A percentile compares a stretch with the other conserved stretches of the same genome.
Evolutionary conservation across 768 basidiomycete genomes (phyloP).

Genomic region (Psilocybe azurescens): DNA sequence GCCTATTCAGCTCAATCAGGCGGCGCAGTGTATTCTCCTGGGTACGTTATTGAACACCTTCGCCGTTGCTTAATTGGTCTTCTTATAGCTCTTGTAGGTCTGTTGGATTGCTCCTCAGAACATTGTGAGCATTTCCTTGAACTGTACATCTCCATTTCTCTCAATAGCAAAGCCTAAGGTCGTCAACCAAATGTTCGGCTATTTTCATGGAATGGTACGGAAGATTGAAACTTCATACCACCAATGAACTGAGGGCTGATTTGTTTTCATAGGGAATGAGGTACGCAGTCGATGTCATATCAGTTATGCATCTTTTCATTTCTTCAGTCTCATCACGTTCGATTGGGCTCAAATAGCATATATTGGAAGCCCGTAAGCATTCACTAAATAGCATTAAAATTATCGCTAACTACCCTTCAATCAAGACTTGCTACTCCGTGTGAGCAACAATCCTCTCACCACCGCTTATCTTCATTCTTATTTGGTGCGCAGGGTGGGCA

Average conservation of each 20-base stretch:
- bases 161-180: background rate
- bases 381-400: too few relatives aligned
- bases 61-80: background rate
- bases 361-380: slow-evolving; percentile 17
- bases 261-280: slow-evolving; percentile 8
- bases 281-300: background rate
- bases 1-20: background rate
- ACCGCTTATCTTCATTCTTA: slow-evolving; percentile 10
- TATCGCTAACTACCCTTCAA: too few relatives aligned
- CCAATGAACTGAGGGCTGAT: too few relatives aligned
- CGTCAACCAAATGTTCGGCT: slow-evolving; percentile 56
- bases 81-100: slow-evolving; percentile 43
- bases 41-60: background rate
- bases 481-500: slow-evolving; percentile 61
- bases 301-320: background rate
- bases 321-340: slow-evolving; percentile 47
- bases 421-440: slow-evolving; percentile 1
- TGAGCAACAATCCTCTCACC: background rate
- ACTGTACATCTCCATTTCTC: too few relatives aligned
- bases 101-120: slow-evolving; percentile 54
- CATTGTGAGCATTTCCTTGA: slow-evolving; percentile 24
- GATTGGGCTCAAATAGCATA: slow-evolving; percentile 64
- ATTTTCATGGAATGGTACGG: slow-evolving; percentile 41
- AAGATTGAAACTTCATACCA: slow-evolving; percentile 13
- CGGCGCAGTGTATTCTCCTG: background rate